Base-by-base conservation (phyloP, 495 filamentous ascomycete genomes). In the Aspergillus homomorphus region DNA sequence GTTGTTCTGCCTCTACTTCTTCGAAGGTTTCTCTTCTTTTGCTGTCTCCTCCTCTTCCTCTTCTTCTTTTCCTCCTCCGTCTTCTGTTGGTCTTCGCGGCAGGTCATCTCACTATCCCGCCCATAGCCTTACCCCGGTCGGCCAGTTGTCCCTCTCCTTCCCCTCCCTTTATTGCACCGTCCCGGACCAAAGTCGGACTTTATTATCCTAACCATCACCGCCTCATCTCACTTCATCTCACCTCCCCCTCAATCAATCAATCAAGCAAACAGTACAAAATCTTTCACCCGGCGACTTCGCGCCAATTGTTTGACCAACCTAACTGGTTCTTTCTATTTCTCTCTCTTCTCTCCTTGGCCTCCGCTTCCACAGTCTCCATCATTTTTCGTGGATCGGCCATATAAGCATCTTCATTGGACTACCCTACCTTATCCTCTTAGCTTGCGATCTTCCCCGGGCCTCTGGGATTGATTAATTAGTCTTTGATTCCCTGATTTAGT, bases 121-220 rank as follows among this genome's bases (percentile, higher is more conserved):
- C 19, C 54, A 18, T 19, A 46, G 54, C n/a, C n/a, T n/a, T n/a
- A n/a, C n/a, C 54, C 54, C 38, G 41, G 45, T 60, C 58, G 48
- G 52, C 58, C 58, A 60, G 58, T 60, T 60, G 51, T 59, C 45
- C 53, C 52, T 45, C 33, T 52, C 15, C 33, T 14, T 14, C 33
- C 33, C 33, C 33, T 2, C 33, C 33, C 33, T 38, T 7, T 38
- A 5, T 5, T 9, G 45, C 44, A 45, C 51, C 51, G 57, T 54
- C 50, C 44, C 33, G 57, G 45, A 46, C 33, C 12, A 59, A n/a
- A 45, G 44, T 60, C 52, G 53, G 58, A 60, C 21, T 60, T 60
- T 60, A 55, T 56, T 33, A 30, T 20, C 49, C 50, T 52, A 53
- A 46, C 45, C 45, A 53, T 22, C 57, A 19, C n/a, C 51, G 7